A percentile compares a stretch with the other conserved stretches of the same genome.
These are phyloP conservation scores for Gnomoniopsis smithogilvyi DNA, from an alignment of 2,329 filamentous ascomycete genomes.

Conservation along the genomic window DNA sequence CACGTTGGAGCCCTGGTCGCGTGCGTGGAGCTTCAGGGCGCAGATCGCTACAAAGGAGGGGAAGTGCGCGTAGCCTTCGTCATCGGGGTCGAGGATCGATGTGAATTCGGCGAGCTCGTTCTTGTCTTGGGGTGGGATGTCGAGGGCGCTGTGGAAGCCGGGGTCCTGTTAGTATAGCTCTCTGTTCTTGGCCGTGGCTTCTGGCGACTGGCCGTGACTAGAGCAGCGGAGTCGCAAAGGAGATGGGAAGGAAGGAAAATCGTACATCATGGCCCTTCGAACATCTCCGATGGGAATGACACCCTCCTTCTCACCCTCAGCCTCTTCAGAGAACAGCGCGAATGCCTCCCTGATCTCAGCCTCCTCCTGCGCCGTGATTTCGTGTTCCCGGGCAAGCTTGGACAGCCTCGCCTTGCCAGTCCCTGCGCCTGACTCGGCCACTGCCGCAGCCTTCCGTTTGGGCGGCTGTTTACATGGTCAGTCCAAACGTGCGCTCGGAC, in stretches of 20 bases:
- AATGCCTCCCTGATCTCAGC: slow-evolving; percentile 90
- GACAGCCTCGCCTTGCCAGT: slow-evolving; percentile 59
- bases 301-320: slow-evolving; percentile 69
- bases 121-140: slow-evolving; percentile 61
- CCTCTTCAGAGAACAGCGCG: slow-evolving; percentile 71
- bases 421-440: slow-evolving; percentile 23
- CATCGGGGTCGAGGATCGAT: slow-evolving; percentile 77
- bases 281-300: slow-evolving; percentile 67
- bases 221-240: too few relatives aligned
- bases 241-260: slow-evolving; percentile 15
- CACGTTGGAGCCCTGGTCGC: slow-evolving; percentile 43
- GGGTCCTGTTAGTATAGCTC: too few relatives aligned
- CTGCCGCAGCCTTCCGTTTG: slow-evolving; percentile 45
- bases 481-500: background rate
- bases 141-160: slow-evolving; percentile 70
- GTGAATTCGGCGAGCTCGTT: slow-evolving; percentile 74
- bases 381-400: slow-evolving; percentile 89
- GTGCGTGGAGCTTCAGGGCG: slow-evolving; percentile 75
- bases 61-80: slow-evolving; percentile 74
- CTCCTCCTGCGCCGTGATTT: slow-evolving; percentile 80
- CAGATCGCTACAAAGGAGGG: slow-evolving; percentile 82
- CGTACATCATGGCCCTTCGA: slow-evolving; percentile 69
- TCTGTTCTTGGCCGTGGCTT: too few relatives aligned
- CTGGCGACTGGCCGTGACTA: too few relatives aligned
- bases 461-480: slow-evolving; percentile 39